A percentile compares a stretch with the other conserved stretches of the same genome.
These are phyloP conservation scores for Aspergillus latus DNA, from an alignment of 2,329 filamentous ascomycete species.

Conservation along the genomic window DNA sequence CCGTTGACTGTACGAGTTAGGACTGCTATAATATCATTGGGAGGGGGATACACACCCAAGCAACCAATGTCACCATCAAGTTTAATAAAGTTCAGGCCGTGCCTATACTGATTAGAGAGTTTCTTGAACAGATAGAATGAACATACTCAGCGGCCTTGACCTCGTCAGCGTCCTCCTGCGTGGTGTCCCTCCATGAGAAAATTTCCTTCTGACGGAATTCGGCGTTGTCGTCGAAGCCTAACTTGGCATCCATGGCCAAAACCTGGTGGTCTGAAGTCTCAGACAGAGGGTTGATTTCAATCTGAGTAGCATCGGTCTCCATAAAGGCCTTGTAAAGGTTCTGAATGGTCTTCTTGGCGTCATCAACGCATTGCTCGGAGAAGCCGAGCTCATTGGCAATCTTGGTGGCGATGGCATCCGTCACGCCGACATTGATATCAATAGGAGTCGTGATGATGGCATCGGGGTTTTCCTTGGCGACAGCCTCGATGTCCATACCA, in stretches of 20 bases:
- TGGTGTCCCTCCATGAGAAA: conserved; percentile 89
- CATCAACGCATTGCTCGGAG: conserved; percentile 94
- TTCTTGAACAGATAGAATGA: neutral
- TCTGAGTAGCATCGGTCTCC: conserved; percentile 98
- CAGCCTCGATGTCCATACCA: conserved; percentile 98
- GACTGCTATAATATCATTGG: too few relatives aligned
- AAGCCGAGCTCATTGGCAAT: conserved; percentile 93
- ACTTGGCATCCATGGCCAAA: conserved; percentile 98
- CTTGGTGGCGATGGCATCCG: conserved; percentile 86
- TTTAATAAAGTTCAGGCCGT: conserved; percentile 99
- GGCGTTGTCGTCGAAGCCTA: conserved; percentile 98
- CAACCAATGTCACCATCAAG: conserved; percentile 99
- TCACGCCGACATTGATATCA: conserved; percentile 92
- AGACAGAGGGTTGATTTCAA: conserved; percentile 98
- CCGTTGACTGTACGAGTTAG: conserved; percentile 69
- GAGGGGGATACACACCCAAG: conserved; percentile 51
- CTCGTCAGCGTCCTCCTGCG: conserved; percentile 96
- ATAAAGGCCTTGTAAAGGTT: conserved; percentile 99
- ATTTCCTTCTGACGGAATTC: conserved; percentile 97
- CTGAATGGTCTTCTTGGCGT: conserved; percentile 94
- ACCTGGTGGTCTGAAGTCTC: conserved; percentile 99
- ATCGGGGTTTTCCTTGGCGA: conserved; percentile 95
- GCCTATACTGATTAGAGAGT: conserved; percentile 31
- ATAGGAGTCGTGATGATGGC: conserved; percentile 93
- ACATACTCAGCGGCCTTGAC: conserved; percentile 86